Conservation (phyloP, 768 basidiomycete species). For the Leccinum boreale region DNA sequence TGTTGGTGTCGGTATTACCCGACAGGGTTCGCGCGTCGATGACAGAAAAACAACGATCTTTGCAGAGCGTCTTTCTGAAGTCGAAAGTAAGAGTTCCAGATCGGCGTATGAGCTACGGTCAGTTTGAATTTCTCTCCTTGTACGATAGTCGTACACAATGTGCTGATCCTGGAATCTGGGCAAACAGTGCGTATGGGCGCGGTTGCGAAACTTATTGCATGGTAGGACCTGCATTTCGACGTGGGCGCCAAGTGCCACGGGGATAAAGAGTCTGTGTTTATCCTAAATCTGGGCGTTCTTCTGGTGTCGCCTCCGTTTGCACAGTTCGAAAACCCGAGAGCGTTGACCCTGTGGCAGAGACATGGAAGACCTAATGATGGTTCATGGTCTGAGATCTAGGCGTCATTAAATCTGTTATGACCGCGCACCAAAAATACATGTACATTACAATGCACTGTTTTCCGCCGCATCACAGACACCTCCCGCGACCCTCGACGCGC, state of each 20-base stretch:
- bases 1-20: neutral
- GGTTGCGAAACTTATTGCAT: neutral
- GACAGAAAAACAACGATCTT: neutral
- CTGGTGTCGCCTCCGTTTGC: neutral
- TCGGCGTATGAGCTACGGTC: neutral
- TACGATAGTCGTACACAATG: neutral
- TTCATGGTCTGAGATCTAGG: neutral
- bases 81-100: neutral
- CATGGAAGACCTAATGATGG: neutral
- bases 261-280: neutral
- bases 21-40: neutral
- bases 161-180: neutral
- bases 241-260: neutral
- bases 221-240: neutral
- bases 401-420: neutral
- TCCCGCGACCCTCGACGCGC: slow-evolving; percentile 2
- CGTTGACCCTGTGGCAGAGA: neutral
- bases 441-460: neutral
- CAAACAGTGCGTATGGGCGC: neutral
- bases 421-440: neutral
- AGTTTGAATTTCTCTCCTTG: neutral
- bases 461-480: neutral
- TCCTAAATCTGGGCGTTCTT: neutral
- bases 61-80: neutral
- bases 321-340: neutral